Evolutionary conservation across 2,329 filamentous ascomycete genomes (phyloP), one percentile per base, ranked within the genome.

Genomic region (Fusarium sp.): DNA sequence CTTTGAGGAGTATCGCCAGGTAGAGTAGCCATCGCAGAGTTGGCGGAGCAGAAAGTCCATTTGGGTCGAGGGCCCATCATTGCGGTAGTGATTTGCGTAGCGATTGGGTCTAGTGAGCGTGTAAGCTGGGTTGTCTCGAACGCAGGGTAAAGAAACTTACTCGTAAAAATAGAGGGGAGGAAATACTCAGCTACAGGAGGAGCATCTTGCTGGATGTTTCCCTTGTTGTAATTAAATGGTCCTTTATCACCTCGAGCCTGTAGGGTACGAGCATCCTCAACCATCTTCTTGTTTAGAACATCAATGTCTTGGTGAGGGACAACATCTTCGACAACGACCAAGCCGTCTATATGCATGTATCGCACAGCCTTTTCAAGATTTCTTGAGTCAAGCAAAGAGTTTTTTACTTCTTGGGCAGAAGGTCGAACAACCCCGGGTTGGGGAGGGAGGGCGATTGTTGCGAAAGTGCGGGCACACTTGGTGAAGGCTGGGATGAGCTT

Each of bases 161-260:
- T 90, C 13, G 84, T 74, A 56, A 88, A 88, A 25, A 89, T 84
- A 6, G 77, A 77, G 1, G 80, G 75, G 19, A 80, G 77, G 54
- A 87, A 87, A 65, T 80, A 83, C 43, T 84, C 75, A 0, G 77
- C 75, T 0, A 83, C 81, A 3, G 85, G 81, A 0, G 85, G 86
- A 0, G 87, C 80, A 65, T 89, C 87, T 71, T 90, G 88, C 64
- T 90, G 87, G 33, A 89, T 78, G 65, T 89, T 90, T 2, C 85
- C 86, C 47, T 82, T 82, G 70, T 89, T 89, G 72, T 89, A 89
- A 68, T 90, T 90, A 78, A 84, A 90, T 0, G 85, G 86, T 1
- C 83, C 82, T 17, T 86, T 80, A 20, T 87, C 82, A 3, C 86
- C 85, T 32, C 80, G 77, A 1, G 77, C 78, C 57, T 85, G 84